Evolutionary conservation across 192 early-diverging fungal species (phyloP), one percentile per base, ranked within the genome.

Genomic region (Kappamyces sp.): DNA sequence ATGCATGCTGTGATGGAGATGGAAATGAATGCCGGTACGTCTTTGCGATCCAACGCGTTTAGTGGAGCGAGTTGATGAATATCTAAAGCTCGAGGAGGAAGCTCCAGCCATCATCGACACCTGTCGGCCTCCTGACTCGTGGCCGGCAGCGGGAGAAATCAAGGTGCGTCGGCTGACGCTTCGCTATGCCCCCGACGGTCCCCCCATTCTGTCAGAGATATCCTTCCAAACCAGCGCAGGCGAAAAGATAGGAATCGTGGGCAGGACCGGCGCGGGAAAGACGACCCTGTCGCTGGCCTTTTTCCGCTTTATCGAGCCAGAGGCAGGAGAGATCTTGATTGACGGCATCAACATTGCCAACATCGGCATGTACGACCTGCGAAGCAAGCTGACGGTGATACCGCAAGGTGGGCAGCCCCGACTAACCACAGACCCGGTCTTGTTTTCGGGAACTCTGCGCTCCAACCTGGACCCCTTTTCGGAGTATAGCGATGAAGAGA

Each of bases 61-160:
- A 29, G 72, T 95, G 35, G 94, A 98, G 73, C 85, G 94, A 45
- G 71, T 98, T 22, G 68, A 79, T 35, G 91, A 96, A 72, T 98
- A 96, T 59, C 53, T 89, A 55, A 50, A 71, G 2, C 60, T 95
- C 35, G 88, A 89, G 33, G 86, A 92, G 63, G 94, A 98, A 53
- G 78, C 85, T 0, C 68, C 85, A n/a, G 68, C 77, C 32, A 60
- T 81, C n/a, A 72, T 86, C n/a, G 77, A 79, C 6, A 72, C 78
- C 57, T 68, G 47, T 49, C 37, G 49, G 12, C 66, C 66, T 6
- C 70, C 70, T 6, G 4, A 48, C 4, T 36, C 49, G 48, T 81
- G 79, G 91, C 91, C 93, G 1, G 33, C 49, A 5, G 66, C 68
- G 22, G 94, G 94, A 6, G 57, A 70, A 31, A 85, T 98, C 32